These are phyloP conservation scores for Aspergillus vadensis DNA, from an alignment of 2,329 filamentous ascomycete genomes.

Conservation along the genomic window DNA sequence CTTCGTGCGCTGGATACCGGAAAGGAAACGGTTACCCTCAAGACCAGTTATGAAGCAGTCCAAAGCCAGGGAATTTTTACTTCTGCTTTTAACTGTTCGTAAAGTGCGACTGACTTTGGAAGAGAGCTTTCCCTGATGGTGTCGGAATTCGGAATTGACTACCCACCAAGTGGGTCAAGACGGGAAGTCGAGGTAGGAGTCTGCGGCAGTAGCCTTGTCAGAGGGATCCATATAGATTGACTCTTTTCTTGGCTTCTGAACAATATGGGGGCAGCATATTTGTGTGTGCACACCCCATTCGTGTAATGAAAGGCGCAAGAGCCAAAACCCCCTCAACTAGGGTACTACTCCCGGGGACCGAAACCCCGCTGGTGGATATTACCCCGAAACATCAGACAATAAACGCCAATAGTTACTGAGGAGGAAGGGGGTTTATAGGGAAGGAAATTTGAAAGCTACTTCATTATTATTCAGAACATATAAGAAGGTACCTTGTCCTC, in stretches of 20 bases:
- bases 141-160: not conserved
- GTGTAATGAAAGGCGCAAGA: not conserved
- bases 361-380: not conserved
- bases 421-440: not conserved
- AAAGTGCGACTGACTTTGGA: too few species aligned
- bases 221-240: not conserved
- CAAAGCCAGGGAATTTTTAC: too few species aligned
- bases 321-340: not conserved
- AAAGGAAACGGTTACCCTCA: too few species aligned
- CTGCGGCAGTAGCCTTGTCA: slow-evolving; percentile 5
- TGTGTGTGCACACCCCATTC: not conserved
- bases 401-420: not conserved
- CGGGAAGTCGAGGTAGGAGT: slow-evolving; percentile 1
- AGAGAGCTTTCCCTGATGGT: too few species aligned
- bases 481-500: not conserved
- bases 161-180: not conserved
- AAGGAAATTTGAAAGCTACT: not conserved
- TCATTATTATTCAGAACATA: not conserved
- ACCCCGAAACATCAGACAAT: not conserved
- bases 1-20: too few species aligned
- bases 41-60: too few species aligned
- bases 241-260: not conserved
- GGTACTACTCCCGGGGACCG: not conserved
- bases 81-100: too few species aligned
- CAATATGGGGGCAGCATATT: not conserved